These are phyloP conservation scores for Zoysia matrella DNA, from an alignment of 202 grass and related monocot genomes.

Conservation along the genomic window DNA sequence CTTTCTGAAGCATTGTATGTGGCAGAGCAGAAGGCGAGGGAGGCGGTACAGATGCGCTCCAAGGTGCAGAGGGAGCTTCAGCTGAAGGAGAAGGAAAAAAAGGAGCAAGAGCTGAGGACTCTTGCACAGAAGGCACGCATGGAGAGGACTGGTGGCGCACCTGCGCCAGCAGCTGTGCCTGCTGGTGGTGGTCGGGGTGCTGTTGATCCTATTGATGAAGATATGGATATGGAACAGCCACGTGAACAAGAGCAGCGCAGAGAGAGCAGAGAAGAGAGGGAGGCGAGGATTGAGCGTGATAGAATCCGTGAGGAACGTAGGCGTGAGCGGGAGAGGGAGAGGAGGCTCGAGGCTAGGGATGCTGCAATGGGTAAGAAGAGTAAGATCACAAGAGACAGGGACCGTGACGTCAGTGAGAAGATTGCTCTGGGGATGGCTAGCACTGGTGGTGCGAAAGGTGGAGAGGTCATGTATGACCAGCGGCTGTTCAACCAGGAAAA, in stretches of 20 bases:
- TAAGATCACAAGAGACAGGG: slow-evolving; percentile 69
- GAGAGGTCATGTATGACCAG: slow-evolving; percentile 88
- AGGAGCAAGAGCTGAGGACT: slow-evolving; percentile 92
- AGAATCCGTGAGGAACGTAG: slow-evolving; percentile 71
- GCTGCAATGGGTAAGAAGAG: slow-evolving; percentile 79
- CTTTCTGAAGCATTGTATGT: slow-evolving; percentile 91
- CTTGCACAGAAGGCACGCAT: slow-evolving; percentile 91
- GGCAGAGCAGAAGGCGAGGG: slow-evolving; percentile 94
- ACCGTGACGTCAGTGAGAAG: slow-evolving; percentile 79
- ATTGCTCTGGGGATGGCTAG: slow-evolving; percentile 82
- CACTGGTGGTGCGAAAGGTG: slow-evolving; percentile 50
- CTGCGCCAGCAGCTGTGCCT: slow-evolving; percentile 50
- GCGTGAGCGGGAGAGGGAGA: slow-evolving; percentile 78
- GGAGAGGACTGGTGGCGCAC: slow-evolving; percentile 83
- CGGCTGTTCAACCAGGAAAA: slow-evolving; percentile 88
- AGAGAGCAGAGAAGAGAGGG: slow-evolving; percentile 66
- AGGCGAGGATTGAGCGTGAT: slow-evolving; percentile 72
- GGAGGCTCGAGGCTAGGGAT: slow-evolving; percentile 72
- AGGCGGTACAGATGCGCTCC: slow-evolving; percentile 90
- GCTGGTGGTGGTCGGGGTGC: slow-evolving; percentile 46
- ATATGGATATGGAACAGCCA: slow-evolving; percentile 56
- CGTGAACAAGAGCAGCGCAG: slow-evolving; percentile 52
- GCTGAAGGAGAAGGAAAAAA: slow-evolving; percentile 92
- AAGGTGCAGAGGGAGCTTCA: slow-evolving; percentile 87
- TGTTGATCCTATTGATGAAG: slow-evolving; percentile 46